Evolutionary conservation across 2,329 filamentous ascomycete genomes (phyloP).

Genomic region (Sphaceloma murrayae): DNA sequence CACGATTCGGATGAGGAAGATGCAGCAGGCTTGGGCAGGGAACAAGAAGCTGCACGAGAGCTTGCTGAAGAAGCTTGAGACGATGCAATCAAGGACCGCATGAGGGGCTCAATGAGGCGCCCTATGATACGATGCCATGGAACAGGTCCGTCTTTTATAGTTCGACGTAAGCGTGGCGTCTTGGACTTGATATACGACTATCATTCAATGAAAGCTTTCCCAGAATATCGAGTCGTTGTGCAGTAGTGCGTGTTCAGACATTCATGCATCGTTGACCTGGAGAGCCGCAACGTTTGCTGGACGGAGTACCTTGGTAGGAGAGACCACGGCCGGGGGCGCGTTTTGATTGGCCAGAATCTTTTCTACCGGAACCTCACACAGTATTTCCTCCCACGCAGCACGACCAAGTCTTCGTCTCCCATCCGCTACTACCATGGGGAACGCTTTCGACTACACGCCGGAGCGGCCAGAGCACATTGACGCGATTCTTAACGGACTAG

Average conservation of each 20-base stretch:
- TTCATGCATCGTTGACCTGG: too few relatives aligned
- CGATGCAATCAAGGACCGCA: background rate
- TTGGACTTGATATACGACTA: too few relatives aligned
- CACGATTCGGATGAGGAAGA: constrained; percentile 42
- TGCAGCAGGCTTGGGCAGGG: constrained; percentile 41
- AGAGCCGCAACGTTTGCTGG: too few relatives aligned
- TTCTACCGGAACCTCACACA: constrained; percentile 13
- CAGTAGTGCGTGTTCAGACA: too few relatives aligned
- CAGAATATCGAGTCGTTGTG: too few relatives aligned
- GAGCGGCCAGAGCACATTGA: constrained; percentile 89
- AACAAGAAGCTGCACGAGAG: constrained; percentile 41
- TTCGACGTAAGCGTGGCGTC: too few relatives aligned
- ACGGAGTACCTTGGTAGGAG: too few relatives aligned
- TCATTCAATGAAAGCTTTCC: too few relatives aligned
- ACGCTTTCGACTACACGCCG: constrained; percentile 73
- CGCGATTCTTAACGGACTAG: constrained; percentile 88
- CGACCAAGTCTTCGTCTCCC: background rate
- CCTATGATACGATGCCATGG: too few relatives aligned
- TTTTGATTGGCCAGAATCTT: constrained; percentile 15
- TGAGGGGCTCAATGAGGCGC: too few relatives aligned
- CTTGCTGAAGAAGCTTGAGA: constrained; percentile 36
- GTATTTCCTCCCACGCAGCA: background rate
- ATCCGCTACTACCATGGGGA: constrained; percentile 31
- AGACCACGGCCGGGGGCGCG: background rate
- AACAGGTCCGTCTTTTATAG: too few relatives aligned